Conservation (phyloP, 129 eudicot species). For the Smallanthus sonchifolius region DNA sequence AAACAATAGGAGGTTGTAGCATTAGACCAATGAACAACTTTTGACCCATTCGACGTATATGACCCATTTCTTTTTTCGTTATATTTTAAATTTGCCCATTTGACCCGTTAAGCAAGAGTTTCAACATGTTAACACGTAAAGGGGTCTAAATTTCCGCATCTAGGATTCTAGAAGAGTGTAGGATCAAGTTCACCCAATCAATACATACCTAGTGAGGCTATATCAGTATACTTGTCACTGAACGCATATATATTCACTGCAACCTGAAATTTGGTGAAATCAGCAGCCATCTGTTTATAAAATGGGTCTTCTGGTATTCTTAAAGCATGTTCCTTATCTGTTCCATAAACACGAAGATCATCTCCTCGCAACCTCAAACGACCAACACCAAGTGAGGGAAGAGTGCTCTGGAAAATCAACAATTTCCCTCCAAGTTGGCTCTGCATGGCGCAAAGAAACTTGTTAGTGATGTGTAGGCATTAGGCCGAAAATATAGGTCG, state of each 20-base stretch:
- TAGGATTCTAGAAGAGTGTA: not conserved
- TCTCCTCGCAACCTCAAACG: constrained; percentile 96
- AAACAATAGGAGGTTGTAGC: not conserved
- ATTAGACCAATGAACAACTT: too few relatives aligned
- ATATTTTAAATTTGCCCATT: too few relatives aligned
- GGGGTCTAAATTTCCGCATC: not conserved
- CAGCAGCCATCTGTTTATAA: constrained; percentile 99
- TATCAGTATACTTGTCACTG: constrained; percentile 93
- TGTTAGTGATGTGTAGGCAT: not conserved
- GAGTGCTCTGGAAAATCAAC: constrained; percentile 84
- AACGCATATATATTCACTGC: constrained; percentile 91
- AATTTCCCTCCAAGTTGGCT: constrained; percentile 97
- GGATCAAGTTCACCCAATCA: not conserved
- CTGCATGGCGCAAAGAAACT: constrained; percentile 36
- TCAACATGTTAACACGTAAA: not conserved
- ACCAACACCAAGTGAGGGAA: constrained; percentile 95
- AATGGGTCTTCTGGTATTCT: constrained; percentile 96
- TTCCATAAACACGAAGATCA: constrained; percentile 89
- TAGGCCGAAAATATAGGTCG: not conserved
- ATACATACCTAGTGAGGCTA: constrained; percentile 88
- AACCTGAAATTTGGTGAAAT: constrained; percentile 85
- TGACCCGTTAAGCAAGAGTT: too few relatives aligned
- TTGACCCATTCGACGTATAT: too few relatives aligned
- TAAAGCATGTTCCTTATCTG: constrained; percentile 84
- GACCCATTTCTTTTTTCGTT: too few relatives aligned